phyloP scores from a whole-genome alignment of 2,329 filamentous ascomycete genomes.

The Teratosphaeria destructans region DNA sequence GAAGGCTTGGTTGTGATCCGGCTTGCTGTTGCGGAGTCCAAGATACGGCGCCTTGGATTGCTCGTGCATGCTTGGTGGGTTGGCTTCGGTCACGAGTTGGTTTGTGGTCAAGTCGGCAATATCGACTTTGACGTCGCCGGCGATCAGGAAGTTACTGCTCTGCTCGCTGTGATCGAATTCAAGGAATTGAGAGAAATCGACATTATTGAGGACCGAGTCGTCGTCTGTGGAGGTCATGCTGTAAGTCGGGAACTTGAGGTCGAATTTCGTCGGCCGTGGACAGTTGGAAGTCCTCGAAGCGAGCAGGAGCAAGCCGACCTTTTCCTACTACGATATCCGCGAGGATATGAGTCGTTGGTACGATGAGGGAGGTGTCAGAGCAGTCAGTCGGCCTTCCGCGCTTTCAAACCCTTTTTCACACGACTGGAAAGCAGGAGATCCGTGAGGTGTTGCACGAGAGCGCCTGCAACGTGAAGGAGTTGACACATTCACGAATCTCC shows the following conservation, averaged over 20 bases:
- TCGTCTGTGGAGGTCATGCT: background rate
- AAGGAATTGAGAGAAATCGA: background rate
- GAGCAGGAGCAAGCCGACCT: background rate
- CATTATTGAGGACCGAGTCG: background rate
- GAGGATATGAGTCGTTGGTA: background rate
- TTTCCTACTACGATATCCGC: too few relatives aligned
- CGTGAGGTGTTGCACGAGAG: background rate
- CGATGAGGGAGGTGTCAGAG: background rate
- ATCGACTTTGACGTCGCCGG: background rate
- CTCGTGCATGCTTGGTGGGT: background rate
- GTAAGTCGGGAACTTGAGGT: background rate
- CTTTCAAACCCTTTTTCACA: background rate
- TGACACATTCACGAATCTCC: background rate
- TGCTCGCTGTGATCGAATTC: background rate
- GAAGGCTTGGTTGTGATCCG: background rate
- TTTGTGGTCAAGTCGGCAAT: background rate
- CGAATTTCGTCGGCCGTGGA: background rate
- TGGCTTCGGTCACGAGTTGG: background rate
- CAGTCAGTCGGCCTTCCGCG: background rate
- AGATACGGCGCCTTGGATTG: background rate
- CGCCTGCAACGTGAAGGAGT: background rate
- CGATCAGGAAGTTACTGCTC: background rate
- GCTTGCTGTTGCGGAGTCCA: background rate
- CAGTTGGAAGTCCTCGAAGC: background rate
- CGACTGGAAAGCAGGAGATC: background rate